phyloP scores from a whole-genome alignment of 768 basidiomycete species.

The Pulveroboletus sp. region DNA sequence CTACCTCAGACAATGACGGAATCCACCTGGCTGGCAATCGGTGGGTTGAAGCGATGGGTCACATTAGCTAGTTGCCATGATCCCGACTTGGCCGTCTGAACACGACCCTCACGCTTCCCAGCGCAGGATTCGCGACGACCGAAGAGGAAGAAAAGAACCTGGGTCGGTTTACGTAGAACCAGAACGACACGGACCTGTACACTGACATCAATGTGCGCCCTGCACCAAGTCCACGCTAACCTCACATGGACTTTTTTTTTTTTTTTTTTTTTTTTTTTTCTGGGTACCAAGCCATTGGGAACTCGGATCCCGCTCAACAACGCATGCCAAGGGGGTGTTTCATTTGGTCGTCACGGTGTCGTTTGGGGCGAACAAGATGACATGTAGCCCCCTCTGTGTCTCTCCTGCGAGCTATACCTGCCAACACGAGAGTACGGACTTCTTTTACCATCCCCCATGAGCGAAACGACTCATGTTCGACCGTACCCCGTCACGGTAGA shows the following conservation, averaged over 20 bases:
- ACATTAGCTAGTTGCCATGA: slow-evolving; percentile 23
- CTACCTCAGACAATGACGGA: slow-evolving; percentile 66
- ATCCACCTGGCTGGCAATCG: slow-evolving; percentile 68
- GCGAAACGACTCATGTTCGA: neutral
- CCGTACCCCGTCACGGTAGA: slow-evolving; percentile 34
- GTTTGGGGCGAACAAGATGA: slow-evolving; percentile 42
- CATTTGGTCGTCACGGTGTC: slow-evolving; percentile 82
- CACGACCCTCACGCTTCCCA: slow-evolving; percentile 38
- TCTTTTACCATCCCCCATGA: neutral
- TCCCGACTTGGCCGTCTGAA: slow-evolving; percentile 73
- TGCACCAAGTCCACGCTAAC: no score
- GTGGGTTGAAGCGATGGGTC: slow-evolving; percentile 62
- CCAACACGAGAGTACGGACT: slow-evolving; percentile 24
- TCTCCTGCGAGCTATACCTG: neutral
- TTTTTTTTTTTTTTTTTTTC: no score
- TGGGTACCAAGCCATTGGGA: neutral
- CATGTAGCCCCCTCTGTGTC: slow-evolving; percentile 22
- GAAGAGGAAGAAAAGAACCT: slow-evolving; percentile 51
- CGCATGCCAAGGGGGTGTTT: slow-evolving; percentile 58
- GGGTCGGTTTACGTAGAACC: slow-evolving; percentile 58
- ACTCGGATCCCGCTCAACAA: slow-evolving; percentile 27
- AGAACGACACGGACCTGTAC: slow-evolving; percentile 35
- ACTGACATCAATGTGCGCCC: no score
- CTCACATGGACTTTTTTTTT: neutral
- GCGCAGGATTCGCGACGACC: slow-evolving; percentile 48